Conservation (phyloP, 331 rosid genomes). For the Rosa hybrid region DNA sequence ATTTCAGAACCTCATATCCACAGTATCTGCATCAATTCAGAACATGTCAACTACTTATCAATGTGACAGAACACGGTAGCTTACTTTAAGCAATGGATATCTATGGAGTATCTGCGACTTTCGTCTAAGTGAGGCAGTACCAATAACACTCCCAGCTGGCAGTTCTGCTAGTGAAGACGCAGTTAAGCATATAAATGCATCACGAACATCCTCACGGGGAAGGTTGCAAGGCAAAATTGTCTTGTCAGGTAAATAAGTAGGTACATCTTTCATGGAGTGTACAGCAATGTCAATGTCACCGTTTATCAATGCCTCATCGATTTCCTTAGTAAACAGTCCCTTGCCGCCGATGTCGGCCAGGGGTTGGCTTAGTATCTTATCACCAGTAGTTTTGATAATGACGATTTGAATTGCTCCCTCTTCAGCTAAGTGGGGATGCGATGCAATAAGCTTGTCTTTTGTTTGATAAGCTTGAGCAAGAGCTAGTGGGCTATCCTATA, state of each 20-base stretch:
- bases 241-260: slow-evolving; percentile 73
- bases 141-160: slow-evolving; percentile 71
- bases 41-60: not conserved
- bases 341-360: slow-evolving; percentile 94
- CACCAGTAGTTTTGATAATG: slow-evolving; percentile 87
- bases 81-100: slow-evolving; percentile 73
- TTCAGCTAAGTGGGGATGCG: slow-evolving; percentile 74
- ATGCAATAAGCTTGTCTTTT: slow-evolving; percentile 74
- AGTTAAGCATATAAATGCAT: slow-evolving; percentile 77
- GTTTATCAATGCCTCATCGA: slow-evolving; percentile 82
- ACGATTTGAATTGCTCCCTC: slow-evolving; percentile 88
- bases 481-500: slow-evolving; percentile 91
- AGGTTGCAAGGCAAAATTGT: slow-evolving; percentile 85
- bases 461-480: slow-evolving; percentile 94
- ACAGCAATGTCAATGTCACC: slow-evolving; percentile 84
- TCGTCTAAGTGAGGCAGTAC: slow-evolving; percentile 91
- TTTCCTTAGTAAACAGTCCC: slow-evolving; percentile 92
- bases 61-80: slow-evolving; percentile 2
- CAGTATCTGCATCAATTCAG: too few species aligned
- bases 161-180: slow-evolving; percentile 70
- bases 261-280: slow-evolving; percentile 96
- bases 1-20: not conserved
- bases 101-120: slow-evolving; percentile 82
- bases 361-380: slow-evolving; percentile 75
- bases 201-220: slow-evolving; percentile 86